These are phyloP conservation scores for Sugiyamaella valdiviana DNA, from an alignment of 805 yeast species.

Conservation along the genomic window DNA sequence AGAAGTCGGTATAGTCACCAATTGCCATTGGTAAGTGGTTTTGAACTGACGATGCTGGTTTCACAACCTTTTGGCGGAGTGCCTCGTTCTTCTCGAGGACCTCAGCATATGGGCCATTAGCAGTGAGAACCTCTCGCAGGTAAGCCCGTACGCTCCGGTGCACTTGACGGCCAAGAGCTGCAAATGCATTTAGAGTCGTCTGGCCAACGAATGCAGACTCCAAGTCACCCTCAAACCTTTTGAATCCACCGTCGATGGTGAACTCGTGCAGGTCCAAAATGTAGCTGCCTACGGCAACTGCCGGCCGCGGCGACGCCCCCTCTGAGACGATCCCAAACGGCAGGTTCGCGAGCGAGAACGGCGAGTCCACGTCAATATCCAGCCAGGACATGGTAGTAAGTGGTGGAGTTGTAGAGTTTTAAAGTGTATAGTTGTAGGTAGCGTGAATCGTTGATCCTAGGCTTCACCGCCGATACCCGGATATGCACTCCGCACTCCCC, in stretches of 20 bases:
- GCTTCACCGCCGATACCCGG: background rate
- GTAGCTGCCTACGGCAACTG: slow-evolving; percentile 20
- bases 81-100: slow-evolving; percentile 15
- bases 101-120: slow-evolving; percentile 13
- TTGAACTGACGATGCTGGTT: slow-evolving; percentile 5
- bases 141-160: slow-evolving; percentile 14
- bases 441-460: background rate
- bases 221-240: slow-evolving; percentile 1
- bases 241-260: slow-evolving; percentile 11
- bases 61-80: slow-evolving; percentile 7
- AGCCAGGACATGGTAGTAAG: slow-evolving; percentile 8
- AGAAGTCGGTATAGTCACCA: slow-evolving; percentile 27
- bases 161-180: slow-evolving; percentile 16
- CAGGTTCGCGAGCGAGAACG: slow-evolving; percentile 25
- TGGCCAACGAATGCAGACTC: slow-evolving; percentile 5
- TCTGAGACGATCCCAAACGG: slow-evolving; percentile 24
- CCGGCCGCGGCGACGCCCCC: slow-evolving; percentile 4
- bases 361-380: slow-evolving; percentile 6
- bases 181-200: slow-evolving; percentile 18
- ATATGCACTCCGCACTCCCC: background rate
- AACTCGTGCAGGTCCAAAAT: slow-evolving; percentile 22
- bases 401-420: background rate
- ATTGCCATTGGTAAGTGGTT: slow-evolving; percentile 20
- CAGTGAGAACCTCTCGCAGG: slow-evolving; percentile 14
- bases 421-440: background rate